Conservation (phyloP, 257 asterid genomes). For the Ophiorrhiza pumila region DNA sequence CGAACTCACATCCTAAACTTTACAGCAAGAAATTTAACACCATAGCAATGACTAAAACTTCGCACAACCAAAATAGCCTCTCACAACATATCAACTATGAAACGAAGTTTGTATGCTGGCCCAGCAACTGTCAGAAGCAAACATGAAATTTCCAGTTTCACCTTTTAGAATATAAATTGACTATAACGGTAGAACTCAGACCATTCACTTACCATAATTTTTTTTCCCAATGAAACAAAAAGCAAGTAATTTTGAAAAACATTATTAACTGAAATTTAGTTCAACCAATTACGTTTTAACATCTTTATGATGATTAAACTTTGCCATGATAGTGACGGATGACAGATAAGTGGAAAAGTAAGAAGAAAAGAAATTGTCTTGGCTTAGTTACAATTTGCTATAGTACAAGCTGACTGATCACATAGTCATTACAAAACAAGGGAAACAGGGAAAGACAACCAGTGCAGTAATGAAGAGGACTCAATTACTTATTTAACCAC, state of each 20-base stretch:
- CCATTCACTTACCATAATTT: too few relatives aligned
- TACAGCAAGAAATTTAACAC: background rate
- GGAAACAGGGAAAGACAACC: background rate
- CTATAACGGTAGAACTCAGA: too few relatives aligned
- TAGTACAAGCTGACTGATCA: background rate
- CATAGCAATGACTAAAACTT: background rate
- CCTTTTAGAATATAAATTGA: too few relatives aligned
- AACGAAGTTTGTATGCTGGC: background rate
- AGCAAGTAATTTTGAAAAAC: too few relatives aligned
- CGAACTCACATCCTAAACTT: background rate
- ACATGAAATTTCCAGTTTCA: too few relatives aligned
- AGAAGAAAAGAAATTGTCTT: background rate
- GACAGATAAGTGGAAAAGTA: background rate
- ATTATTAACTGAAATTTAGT: background rate
- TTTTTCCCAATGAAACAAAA: background rate
- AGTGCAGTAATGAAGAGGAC: background rate
- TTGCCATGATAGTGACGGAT: background rate
- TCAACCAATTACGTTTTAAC: background rate
- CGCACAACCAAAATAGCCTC: background rate
- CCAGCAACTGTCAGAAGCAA: too few relatives aligned
- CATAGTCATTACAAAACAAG: background rate
- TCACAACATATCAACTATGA: background rate
- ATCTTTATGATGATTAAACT: background rate
- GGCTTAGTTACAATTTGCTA: background rate
- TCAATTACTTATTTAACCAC: background rate